Evolutionary conservation across 495 filamentous ascomycete species (phyloP).

Genomic region (Paragyromitra xinjiangensis): DNA sequence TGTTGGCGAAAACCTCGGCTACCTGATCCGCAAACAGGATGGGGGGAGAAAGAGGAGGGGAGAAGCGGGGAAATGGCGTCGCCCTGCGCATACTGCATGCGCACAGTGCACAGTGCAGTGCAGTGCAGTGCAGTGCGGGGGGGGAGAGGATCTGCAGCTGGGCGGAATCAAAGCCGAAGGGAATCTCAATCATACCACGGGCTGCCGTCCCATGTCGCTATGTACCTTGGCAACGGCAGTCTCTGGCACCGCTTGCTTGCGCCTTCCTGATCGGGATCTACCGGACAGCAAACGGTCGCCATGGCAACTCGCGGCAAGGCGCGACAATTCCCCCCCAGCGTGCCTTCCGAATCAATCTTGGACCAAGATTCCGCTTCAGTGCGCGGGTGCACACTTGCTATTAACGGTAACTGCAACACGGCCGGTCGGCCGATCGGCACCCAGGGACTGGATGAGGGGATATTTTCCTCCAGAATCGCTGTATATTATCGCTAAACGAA

Average conservation of each 20-base stretch:
- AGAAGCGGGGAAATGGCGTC: conserved; percentile 48
- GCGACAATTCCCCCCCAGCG: conserved; percentile 22
- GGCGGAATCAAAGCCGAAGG: conserved; percentile 44
- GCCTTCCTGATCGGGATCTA: conserved; percentile 21
- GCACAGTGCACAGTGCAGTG: conserved; percentile 33
- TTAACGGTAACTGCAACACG: conserved; percentile 47
- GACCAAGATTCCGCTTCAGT: conserved; percentile 38
- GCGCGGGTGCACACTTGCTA: conserved; percentile 28
- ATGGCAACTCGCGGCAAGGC: conserved; percentile 36
- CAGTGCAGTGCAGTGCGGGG: conserved; percentile 32
- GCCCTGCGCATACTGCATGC: conserved; percentile 34
- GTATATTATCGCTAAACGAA: conserved; percentile 43
- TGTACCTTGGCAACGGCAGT: conserved; percentile 37
- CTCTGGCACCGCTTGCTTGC: conserved; percentile 2
- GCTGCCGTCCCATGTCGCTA: conserved; percentile 4
- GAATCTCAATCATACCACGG: background rate
- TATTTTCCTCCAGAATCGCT: conserved; percentile 37
- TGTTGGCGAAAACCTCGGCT: conserved; percentile 42
- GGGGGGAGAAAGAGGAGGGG: conserved; percentile 40
- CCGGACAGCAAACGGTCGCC: conserved; percentile 25
- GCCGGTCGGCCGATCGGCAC: conserved; percentile 47
- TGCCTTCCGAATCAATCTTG: conserved; percentile 52
- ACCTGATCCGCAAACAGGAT: conserved; percentile 45
- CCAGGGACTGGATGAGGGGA: conserved; percentile 40
- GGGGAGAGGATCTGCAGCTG: conserved; percentile 42